phyloP scores from a whole-genome alignment of 148 eudicot genomes.

The Chenopodium suecicum region DNA sequence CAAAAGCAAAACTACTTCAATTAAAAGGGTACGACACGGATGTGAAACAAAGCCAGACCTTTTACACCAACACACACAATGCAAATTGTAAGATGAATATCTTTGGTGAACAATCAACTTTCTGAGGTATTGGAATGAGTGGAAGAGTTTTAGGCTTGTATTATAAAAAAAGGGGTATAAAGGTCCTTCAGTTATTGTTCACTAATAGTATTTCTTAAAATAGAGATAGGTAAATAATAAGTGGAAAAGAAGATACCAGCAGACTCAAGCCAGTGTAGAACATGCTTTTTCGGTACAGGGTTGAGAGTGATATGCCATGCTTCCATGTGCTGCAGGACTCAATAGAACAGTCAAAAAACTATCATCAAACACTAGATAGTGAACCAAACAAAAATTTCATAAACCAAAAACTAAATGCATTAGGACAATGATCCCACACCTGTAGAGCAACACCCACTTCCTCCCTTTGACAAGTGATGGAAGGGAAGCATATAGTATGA shows the following conservation, averaged over 20 bases:
- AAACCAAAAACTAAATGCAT: conserved; percentile 10
- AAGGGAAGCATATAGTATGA: conserved; percentile 59
- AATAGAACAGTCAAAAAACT: conserved; percentile 9
- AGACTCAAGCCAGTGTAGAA: too few species aligned
- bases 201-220: too few species aligned
- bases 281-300: too few species aligned
- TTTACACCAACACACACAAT: not conserved
- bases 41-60: not conserved
- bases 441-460: conserved; percentile 89
- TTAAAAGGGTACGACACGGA: not conserved
- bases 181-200: not conserved
- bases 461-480: conserved; percentile 70
- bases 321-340: not conserved
- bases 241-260: too few species aligned
- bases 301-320: too few species aligned
- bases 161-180: not conserved
- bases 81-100: not conserved
- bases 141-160: not conserved
- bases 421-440: conserved; percentile 38
- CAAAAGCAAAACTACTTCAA: conserved; percentile 1
- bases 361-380: not conserved
- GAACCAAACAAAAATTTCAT: not conserved
- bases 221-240: too few species aligned
- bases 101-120: not conserved
- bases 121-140: not conserved